Evolutionary conservation across 345 rosid genomes (phyloP).

Genomic region (Hypericum perforatum): DNA sequence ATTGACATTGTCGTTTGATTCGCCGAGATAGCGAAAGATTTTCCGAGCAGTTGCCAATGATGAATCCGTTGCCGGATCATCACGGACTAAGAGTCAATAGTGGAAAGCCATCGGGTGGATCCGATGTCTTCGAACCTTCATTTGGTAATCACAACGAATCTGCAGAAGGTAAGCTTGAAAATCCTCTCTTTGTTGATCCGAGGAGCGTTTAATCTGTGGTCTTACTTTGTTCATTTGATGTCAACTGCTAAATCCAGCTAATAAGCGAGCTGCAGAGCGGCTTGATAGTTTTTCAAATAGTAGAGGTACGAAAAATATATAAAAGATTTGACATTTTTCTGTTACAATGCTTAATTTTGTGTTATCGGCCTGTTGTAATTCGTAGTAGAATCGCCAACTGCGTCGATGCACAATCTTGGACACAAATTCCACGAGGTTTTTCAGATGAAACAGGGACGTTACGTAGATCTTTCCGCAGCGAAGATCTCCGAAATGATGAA

Average conservation of each 20-base stretch:
- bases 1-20: no score
- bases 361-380: neutral
- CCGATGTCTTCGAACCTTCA: constrained; percentile 18
- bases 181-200: neutral
- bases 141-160: constrained; percentile 6
- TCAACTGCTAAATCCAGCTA: no score
- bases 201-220: no score
- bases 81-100: constrained; percentile 15
- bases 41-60: constrained; percentile 4
- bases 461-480: constrained; percentile 65
- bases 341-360: neutral
- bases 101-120: constrained; percentile 11
- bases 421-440: constrained; percentile 84
- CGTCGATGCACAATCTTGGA: constrained; percentile 46
- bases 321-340: neutral
- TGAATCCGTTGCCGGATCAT: constrained; percentile 19
- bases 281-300: no score
- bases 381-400: constrained; percentile 44
- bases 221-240: no score
- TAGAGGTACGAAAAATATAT: no score
- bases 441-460: constrained; percentile 77
- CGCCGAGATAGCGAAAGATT: constrained; percentile 10
- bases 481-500: constrained; percentile 90
- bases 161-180: constrained; percentile 22
- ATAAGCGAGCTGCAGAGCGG: no score